Evolutionary conservation across 306 rosid species (phyloP).

Genomic region (Leucaena leucocephala): DNA sequence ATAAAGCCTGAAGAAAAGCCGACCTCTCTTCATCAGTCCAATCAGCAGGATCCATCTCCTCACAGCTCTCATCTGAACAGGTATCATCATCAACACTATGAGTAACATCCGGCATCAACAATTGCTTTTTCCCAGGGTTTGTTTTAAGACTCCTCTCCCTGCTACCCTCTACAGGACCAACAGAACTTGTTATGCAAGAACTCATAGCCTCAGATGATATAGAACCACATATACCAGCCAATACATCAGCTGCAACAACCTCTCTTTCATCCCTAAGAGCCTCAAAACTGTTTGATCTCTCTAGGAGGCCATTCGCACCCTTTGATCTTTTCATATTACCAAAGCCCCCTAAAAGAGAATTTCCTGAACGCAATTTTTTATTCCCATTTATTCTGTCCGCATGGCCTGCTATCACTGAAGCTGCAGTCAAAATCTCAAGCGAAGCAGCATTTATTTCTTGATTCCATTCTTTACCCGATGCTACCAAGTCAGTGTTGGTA

Average conservation of each 20-base stretch:
- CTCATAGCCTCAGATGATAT: slow-evolving; percentile 85
- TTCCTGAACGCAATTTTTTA: slow-evolving; percentile 48
- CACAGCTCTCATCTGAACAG: slow-evolving; percentile 95
- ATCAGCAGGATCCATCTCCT: slow-evolving; percentile 73
- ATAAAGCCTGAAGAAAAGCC: slow-evolving; percentile 78
- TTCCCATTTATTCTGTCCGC: slow-evolving; percentile 53
- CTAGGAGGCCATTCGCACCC: slow-evolving; percentile 43
- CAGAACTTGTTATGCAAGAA: slow-evolving; percentile 77
- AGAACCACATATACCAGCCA: slow-evolving; percentile 90
- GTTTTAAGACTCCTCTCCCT: slow-evolving; percentile 58
- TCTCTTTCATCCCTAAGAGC: slow-evolving; percentile 70
- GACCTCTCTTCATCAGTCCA: slow-evolving; percentile 95
- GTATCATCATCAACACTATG: slow-evolving; percentile 69
- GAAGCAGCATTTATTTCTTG: slow-evolving; percentile 68
- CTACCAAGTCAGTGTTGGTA: slow-evolving; percentile 52
- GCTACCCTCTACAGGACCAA: slow-evolving; percentile 62
- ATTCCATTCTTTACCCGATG: slow-evolving; percentile 78
- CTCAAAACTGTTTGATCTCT: slow-evolving; percentile 60
- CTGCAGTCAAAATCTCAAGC: slow-evolving; percentile 86
- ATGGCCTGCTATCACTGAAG: slow-evolving; percentile 69
- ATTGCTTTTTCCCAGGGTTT: slow-evolving; percentile 44
- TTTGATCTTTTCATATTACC: slow-evolving; percentile 45
- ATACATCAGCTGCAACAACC: slow-evolving; percentile 86
- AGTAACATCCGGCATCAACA: slow-evolving; percentile 47
- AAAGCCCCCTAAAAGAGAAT: slow-evolving; percentile 54